phyloP scores from a whole-genome alignment of 495 filamentous ascomycete species.

The Cryomyces minteri region DNA sequence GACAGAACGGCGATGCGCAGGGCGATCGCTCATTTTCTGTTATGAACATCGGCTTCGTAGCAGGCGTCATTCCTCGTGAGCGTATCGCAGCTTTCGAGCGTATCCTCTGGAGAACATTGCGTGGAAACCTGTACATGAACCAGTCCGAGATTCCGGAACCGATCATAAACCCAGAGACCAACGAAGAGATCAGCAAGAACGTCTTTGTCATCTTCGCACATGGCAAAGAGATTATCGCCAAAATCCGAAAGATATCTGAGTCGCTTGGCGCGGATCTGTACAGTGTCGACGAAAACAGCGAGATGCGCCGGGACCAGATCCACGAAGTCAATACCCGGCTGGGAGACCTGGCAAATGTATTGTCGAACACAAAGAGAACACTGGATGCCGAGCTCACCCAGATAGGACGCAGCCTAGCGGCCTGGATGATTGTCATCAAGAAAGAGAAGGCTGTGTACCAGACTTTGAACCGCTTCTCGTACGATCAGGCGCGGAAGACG shows the following conservation, averaged over 20 bases:
- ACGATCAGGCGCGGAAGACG: conserved; percentile 87
- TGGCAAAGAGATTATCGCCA: conserved; percentile 91
- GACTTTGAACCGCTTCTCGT: conserved; percentile 89
- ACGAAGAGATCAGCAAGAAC: conserved; percentile 87
- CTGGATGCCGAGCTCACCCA: conserved; percentile 83
- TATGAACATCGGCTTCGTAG: conserved; percentile 99
- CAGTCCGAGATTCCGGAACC: conserved; percentile 93
- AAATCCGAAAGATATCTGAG: conserved; percentile 97
- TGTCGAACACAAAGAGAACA: conserved; percentile 91
- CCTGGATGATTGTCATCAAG: conserved; percentile 91
- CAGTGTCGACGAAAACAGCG: conserved; percentile 91
- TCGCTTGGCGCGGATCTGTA: conserved; percentile 90
- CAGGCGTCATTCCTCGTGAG: conserved; percentile 86
- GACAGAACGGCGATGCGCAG: conserved; percentile 50
- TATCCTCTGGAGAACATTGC: conserved; percentile 89
- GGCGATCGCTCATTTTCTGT: conserved; percentile 73
- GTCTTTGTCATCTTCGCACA: conserved; percentile 99
- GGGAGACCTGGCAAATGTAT: conserved; percentile 72
- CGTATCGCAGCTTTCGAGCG: conserved; percentile 90
- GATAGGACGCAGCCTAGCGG: conserved; percentile 73
- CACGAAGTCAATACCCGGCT: conserved; percentile 91
- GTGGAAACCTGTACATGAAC: conserved; percentile 99
- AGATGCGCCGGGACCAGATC: conserved; percentile 82
- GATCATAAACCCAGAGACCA: conserved; percentile 80
- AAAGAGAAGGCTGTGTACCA: conserved; percentile 99